Base-by-base conservation (phyloP, 495 filamentous ascomycete genomes). In the Penicillium subrubescens region DNA sequence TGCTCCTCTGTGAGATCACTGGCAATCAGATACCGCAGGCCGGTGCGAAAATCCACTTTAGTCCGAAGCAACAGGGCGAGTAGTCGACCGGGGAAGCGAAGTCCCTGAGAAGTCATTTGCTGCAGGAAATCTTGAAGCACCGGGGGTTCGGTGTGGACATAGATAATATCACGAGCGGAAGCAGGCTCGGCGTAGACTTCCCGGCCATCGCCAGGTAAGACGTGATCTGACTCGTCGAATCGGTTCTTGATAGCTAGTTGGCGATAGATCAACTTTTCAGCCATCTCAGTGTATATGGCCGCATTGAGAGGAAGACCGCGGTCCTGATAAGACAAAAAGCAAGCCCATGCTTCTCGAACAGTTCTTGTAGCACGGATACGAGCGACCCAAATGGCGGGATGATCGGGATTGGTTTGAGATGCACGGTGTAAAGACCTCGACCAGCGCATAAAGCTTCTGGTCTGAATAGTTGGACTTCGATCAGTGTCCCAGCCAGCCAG, bases 401-500 rank as follows among this genome's bases (percentile, higher is more conserved):
- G 60, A 21, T 71, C 55, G 5, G 58, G 59, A 19, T 67, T 41
- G 17, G 46, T 64, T 31, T 63, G 63, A 19, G 60, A 50, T 33
- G 50, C 60, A 19, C 65, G 63, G 25, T 51, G 59, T 27, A 79
- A 60, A 64, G 57, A 66, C 55, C 59, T 57, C 11, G 71, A 67
- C 21, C 62, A 73, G 25, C 44, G 62, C 60, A 73, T 62, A 39
- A 82, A 71, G 5, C 76, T 75, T 57, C 88, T 74, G 1, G 84
- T 90, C 67, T 92, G 89, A 51, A 92, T 86, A 0, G 89, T 92
- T 15, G 90, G 90, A 37, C 84, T 90, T 8, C 73, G 69, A 74
- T 92, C 90, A 0, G 85, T 86, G 61, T 92, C 89, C 83, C 85
- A 89, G 8, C 90, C 90, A 27, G 87, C 80, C 56, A 87, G 77